Evolutionary conservation across 768 basidiomycete species (phyloP).

Genomic region (Pisolithus albus): DNA sequence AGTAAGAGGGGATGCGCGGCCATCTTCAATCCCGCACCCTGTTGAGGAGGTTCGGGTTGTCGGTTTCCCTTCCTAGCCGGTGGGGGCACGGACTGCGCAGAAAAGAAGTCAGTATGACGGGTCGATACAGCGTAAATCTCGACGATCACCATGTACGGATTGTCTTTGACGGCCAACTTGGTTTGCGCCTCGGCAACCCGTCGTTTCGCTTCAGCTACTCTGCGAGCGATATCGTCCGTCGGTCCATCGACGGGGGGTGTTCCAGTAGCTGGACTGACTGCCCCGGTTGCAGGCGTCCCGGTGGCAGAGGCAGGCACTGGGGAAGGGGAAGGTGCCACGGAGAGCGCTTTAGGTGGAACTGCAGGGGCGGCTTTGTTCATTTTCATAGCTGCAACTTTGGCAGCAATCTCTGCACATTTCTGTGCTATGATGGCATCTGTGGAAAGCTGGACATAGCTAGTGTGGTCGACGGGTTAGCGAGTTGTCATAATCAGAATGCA

Average conservation of each 20-base stretch:
- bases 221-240: conserved; percentile 58
- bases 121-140: neutral
- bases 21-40: conserved; percentile 84
- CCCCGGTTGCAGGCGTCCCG: neutral
- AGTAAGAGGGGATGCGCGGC: conserved; percentile 82
- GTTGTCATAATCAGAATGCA: neutral
- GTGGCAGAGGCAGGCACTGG: conserved; percentile 7
- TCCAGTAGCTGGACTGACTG: conserved; percentile 18
- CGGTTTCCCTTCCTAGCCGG: conserved; percentile 44
- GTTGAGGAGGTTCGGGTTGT: conserved; percentile 57
- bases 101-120: neutral
- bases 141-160: conserved; percentile 78
- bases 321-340: conserved; percentile 19
- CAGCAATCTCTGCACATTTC: conserved; percentile 78
- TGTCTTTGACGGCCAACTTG: conserved; percentile 68
- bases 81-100: conserved; percentile 45
- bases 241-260: conserved; percentile 36
- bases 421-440: conserved; percentile 69
- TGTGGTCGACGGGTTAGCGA: neutral
- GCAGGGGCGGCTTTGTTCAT: conserved; percentile 44
- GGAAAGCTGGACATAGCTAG: conserved; percentile 30
- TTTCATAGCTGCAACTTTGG: conserved; percentile 77
- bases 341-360: conserved; percentile 21
- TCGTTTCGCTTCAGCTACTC: conserved; percentile 80
- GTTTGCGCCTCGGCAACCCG: conserved; percentile 79